Evolutionary conservation across 805 yeast genomes (phyloP).

Genomic region (Kuraishia piskuri): DNA sequence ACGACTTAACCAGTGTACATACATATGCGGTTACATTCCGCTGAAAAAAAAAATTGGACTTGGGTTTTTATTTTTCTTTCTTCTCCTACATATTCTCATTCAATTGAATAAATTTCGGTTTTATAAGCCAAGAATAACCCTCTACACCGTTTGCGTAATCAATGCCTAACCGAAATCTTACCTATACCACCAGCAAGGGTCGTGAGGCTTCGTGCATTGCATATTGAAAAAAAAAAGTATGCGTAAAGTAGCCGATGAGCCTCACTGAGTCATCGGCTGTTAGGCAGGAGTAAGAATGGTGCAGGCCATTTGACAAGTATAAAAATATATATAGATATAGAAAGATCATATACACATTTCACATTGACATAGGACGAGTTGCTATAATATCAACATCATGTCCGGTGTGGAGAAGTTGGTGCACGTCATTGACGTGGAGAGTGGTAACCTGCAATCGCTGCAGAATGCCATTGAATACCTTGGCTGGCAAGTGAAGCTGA

Average conservation of each 20-base stretch:
- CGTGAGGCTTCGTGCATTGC: not conserved
- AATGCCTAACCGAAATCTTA: not conserved
- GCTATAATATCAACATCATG: no score
- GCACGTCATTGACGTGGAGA: constrained; percentile 82
- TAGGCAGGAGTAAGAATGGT: not conserved
- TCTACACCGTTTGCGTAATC: no score
- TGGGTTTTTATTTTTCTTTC: not conserved
- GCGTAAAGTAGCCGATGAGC: not conserved
- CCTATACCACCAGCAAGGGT: not conserved
- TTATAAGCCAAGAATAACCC: no score
- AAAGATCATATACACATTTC: no score
- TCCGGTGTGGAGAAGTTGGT: no score
- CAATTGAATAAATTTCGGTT: not conserved
- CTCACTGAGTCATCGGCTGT: not conserved
- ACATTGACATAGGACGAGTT: no score
- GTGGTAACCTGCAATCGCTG: constrained; percentile 88
- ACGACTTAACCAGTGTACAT: not conserved
- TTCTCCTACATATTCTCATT: not conserved
- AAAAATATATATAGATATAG: no score
- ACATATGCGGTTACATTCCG: not conserved
- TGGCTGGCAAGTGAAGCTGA: constrained; percentile 61
- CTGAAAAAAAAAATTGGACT: not conserved
- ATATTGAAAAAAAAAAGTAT: not conserved
- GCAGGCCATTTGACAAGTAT: no score
- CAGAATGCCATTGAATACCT: constrained; percentile 75